These are phyloP conservation scores for Cryptosporidium ryanae DNA, from an alignment of 169 alveolate genomes.

Conservation along the genomic window DNA sequence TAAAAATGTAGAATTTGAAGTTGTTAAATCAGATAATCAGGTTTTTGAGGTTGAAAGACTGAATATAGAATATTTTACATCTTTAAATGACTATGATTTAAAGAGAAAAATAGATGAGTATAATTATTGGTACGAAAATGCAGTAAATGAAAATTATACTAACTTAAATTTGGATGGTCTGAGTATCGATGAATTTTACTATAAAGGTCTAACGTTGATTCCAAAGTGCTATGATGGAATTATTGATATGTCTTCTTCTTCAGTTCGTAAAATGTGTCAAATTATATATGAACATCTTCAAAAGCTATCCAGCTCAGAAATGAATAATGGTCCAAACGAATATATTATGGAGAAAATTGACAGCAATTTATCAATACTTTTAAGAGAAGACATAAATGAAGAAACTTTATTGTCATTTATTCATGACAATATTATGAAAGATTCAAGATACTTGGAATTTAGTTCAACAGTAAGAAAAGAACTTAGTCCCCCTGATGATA, in stretches of 20 bases:
- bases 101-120: constrained; percentile 24
- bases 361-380: background rate
- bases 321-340: background rate
- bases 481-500: constrained; percentile 69
- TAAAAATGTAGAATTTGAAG: background rate
- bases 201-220: constrained; percentile 17
- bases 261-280: constrained; percentile 18
- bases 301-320: background rate
- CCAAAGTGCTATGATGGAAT: constrained; percentile 23
- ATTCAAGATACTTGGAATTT: constrained; percentile 29
- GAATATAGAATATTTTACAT: constrained; percentile 49
- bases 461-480: constrained; percentile 29
- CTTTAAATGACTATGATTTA: constrained; percentile 16
- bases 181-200: constrained; percentile 36
- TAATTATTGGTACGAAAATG: constrained; percentile 43
- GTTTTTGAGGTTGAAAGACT: background rate
- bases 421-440: constrained; percentile 44
- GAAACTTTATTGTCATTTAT: constrained; percentile 32
- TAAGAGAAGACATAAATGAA: constrained; percentile 1
- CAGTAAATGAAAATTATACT: constrained; percentile 7
- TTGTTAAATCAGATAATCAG: background rate
- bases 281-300: constrained; percentile 17
- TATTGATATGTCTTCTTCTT: constrained; percentile 41
- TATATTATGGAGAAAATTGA: background rate
- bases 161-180: constrained; percentile 47